Conservation (phyloP, 1,284 basidiomycete species). For the Farysia itapuensis region DNA sequence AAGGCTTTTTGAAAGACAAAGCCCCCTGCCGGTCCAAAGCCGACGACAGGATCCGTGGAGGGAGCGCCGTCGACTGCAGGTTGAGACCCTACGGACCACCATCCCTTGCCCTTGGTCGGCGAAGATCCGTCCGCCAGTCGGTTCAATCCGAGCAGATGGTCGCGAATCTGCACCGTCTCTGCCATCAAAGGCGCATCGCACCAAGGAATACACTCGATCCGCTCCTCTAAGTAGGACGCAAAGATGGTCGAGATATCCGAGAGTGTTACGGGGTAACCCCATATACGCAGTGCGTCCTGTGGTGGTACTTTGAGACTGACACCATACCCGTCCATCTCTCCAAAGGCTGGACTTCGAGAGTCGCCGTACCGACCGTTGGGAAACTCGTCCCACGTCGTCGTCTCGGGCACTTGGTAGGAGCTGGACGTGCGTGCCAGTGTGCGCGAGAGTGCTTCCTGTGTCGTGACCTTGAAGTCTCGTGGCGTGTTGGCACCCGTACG, state of each 20-base stretch:
- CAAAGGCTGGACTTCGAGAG: constrained; percentile 55
- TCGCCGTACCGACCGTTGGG: constrained; percentile 58
- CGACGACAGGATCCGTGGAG: constrained; percentile 67
- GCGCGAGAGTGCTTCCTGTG: constrained; percentile 27
- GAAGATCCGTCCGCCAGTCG: constrained; percentile 10
- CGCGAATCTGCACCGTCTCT: constrained; percentile 81
- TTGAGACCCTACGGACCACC: constrained; percentile 97
- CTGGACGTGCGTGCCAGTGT: constrained; percentile 29
- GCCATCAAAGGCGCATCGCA: constrained; percentile 79
- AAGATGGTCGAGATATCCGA: constrained; percentile 80
- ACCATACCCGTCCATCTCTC: constrained; percentile 58
- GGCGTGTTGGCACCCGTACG: constrained; percentile 35
- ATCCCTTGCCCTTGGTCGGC: constrained; percentile 53
- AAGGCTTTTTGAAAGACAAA: constrained; percentile 98
- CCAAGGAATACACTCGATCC: constrained; percentile 79
- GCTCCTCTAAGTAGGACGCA: constrained; percentile 72
- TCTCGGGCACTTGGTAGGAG: constrained; percentile 34
- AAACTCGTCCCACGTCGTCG: constrained; percentile 57
- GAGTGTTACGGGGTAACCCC: constrained; percentile 75
- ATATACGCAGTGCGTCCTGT: constrained; percentile 71
- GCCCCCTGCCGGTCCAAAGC: constrained; percentile 88
- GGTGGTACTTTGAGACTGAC: constrained; percentile 61
- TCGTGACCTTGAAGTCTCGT: constrained; percentile 25
- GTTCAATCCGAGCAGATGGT: constrained; percentile 75
- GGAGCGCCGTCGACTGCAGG: constrained; percentile 64